Evolutionary conservation across 805 yeast species (phyloP), one percentile per base, ranked within the genome.

Genomic region (Peterozyma toletana): DNA sequence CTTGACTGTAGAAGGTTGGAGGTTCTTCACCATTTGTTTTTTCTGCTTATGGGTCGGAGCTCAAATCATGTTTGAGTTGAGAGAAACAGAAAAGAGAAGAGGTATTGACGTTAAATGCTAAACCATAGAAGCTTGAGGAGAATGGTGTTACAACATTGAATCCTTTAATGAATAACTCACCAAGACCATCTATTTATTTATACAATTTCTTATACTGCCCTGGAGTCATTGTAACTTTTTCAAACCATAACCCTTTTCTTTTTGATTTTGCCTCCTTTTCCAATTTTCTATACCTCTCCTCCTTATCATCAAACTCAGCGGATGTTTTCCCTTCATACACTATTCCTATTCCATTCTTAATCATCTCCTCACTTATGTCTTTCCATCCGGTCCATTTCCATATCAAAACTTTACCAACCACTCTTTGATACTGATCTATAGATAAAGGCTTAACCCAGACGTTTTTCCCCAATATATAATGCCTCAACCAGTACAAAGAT

Each of bases 41-140:
- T 57, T 60, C 3, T 77, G 85, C 48, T 67, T 93, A 36, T 93
- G 85, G 62, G 80, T 88, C 14, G 98, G 85, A 2, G 83, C 79
- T 1, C 98, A 91, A 61, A 83, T 89, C 15, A 93, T 93, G 98
- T 90, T 89, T 64, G 98, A 93, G 62, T 64, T 86, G 46, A 74
- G 99, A 53, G 95, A 88, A 58, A 66, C 79, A 21, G 99, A 93
- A 60, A 82, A 77, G 57, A 76, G 98, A 54, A 70, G 75, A 35
- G 97, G 97, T 2, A 73, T 91, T 14, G 78, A 85, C 57, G 78
- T 89, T 30, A 80, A 86, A 58, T 93, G 97, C 58, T 85, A 53
- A 55, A 9, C 9, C 37, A n/a, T 30, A n/a, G 5, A 7, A 21
- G 27, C 27, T 21, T 21, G 27, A 21, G 27, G 27, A 21, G 27